Evolutionary conservation across 305 asterid genomes (phyloP).

Genomic region (Fraxinus albicans): DNA sequence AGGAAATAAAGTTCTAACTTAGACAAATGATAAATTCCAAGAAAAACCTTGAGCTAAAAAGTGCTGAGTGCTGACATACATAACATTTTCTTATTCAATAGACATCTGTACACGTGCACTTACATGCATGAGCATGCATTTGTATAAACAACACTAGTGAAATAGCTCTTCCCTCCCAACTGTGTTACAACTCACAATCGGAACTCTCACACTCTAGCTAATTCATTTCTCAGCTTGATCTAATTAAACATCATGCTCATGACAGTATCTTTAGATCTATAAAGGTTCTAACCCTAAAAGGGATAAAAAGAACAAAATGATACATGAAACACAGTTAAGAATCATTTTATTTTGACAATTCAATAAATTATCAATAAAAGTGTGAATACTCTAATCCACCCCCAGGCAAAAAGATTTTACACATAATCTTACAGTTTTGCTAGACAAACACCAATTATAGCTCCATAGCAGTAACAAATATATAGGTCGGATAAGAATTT

Average conservation of each 20-base stretch:
- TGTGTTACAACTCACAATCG: background rate
- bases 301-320: background rate
- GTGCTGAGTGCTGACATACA: background rate
- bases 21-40: slow-evolving; percentile 13
- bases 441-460: background rate
- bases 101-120: background rate
- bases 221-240: background rate
- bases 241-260: background rate
- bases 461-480: background rate
- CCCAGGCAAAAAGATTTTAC: background rate
- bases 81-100: background rate
- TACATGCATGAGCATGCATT: background rate
- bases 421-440: background rate
- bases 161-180: background rate
- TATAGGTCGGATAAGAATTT: background rate
- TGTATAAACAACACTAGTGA: background rate
- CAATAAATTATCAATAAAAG: background rate
- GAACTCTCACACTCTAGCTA: background rate
- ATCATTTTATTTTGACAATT: background rate
- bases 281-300: background rate
- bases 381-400: background rate
- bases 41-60: background rate
- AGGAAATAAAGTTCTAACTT: slow-evolving; percentile 3
- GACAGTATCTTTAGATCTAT: background rate
- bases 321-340: background rate